Evolutionary conservation across 2,329 filamentous ascomycete genomes (phyloP).

Genomic region (Fusarium anthophilum): DNA sequence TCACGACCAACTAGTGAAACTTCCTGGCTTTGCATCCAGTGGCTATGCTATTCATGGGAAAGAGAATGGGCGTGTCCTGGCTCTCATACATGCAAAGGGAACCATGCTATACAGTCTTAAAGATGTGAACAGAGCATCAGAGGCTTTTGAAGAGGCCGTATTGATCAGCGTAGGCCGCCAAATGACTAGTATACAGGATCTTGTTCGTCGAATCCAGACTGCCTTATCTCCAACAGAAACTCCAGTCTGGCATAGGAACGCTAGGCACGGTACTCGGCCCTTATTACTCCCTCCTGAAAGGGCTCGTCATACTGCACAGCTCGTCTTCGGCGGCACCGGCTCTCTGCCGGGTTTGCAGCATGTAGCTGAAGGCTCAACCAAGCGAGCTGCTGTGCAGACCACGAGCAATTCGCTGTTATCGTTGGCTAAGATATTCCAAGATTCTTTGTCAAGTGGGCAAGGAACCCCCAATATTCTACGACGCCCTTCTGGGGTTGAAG

Average conservation of each 20-base stretch:
- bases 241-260: slow-evolving; percentile 14
- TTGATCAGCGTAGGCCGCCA: slow-evolving; percentile 82
- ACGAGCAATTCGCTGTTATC: slow-evolving; percentile 96
- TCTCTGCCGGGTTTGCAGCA: slow-evolving; percentile 83
- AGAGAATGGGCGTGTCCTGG: slow-evolving; percentile 92
- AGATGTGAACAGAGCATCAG: slow-evolving; percentile 80
- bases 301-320: slow-evolving; percentile 81
- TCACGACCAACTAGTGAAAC: slow-evolving; percentile 32
- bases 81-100: slow-evolving; percentile 97
- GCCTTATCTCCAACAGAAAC: slow-evolving; percentile 63
- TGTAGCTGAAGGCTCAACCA: slow-evolving; percentile 70
- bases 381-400: slow-evolving; percentile 85
- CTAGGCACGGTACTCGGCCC: slow-evolving; percentile 53
- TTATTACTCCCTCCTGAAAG: slow-evolving; percentile 84
- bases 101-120: slow-evolving; percentile 95
- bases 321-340: slow-evolving; percentile 81
- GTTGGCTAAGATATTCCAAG: slow-evolving; percentile 96
- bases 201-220: slow-evolving; percentile 81
- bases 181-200: slow-evolving; percentile 75
- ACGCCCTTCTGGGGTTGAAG: slow-evolving; percentile 80
- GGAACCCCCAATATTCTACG: slow-evolving; percentile 63
- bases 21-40: slow-evolving; percentile 48
- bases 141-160: slow-evolving; percentile 94
- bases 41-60: slow-evolving; percentile 85
- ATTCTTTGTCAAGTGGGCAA: slow-evolving; percentile 84